Evolutionary conservation across 805 yeast species (phyloP), one percentile per base, ranked within the genome.

Genomic region (Dipodascus geniculatus): DNA sequence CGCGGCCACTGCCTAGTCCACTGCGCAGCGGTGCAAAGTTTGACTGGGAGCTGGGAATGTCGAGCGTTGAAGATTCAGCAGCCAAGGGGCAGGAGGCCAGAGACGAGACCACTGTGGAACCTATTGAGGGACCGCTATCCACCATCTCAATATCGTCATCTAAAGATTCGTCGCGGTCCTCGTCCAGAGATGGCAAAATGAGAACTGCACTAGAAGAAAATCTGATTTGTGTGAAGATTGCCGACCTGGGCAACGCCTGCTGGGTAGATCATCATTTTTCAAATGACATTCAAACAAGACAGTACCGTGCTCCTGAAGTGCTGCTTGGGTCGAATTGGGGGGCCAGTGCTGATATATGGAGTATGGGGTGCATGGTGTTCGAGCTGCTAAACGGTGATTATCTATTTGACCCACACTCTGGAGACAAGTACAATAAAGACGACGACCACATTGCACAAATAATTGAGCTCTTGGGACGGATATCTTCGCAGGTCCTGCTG

Each of bases 381-480:
- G 99, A 93, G 71, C 74, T 93, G 23, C 69, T 91, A 48, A 91
- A 99, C 0, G 98, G 98, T 2, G 98, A 91, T 68, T 90, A 90
- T 63, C 68, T 93, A 50, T 93, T 91, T 67, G 97, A 91, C 66
- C 99, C 99, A 2, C 79, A 81, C 51, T 60, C 61, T 35, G 72
- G 72, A 33, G 49, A 60, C 47, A 73, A 85, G 3, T 91, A 87
- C 68, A 67, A 83, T 50, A 90, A 90, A 64, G 96, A 90, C 67
- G 97, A 91, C 64, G 99, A 93, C 66, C 99, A 93, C 67, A 76
- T 93, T 61, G 98, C 98, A 0, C 98, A 93, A 67, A 87, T 93
- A 14, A 81, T 93, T 35, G 98, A 91, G 67, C 72, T 87, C 17
- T 65, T 87, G 52, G 91, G 95, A 0, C 75, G 78, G 31, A 71